A percentile compares a stretch with the other conserved stretches of the same genome.
Evolutionary conservation across 75 land plant species (phyloP).

Genomic region (Cunninghamia lanceolata): DNA sequence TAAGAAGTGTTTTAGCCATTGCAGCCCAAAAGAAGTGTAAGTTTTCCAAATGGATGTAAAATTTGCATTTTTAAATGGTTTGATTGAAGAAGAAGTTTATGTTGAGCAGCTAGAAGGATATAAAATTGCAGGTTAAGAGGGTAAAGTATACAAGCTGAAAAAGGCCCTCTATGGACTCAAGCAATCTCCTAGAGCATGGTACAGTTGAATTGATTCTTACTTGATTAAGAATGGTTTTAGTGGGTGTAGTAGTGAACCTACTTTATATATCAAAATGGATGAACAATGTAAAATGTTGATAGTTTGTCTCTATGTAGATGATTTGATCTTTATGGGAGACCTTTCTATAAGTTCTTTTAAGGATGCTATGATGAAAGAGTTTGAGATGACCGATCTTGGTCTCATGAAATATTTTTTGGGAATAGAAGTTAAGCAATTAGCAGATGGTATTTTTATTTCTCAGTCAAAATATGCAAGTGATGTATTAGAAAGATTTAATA

Average conservation of each 20-base stretch:
- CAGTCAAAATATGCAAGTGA: slow-evolving; percentile 12
- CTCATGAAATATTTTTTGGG: slow-evolving; percentile 18
- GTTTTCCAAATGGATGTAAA: slow-evolving; percentile 23
- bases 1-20: slow-evolving; percentile 8
- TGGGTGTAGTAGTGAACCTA: slow-evolving; percentile 5
- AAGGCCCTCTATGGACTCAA: slow-evolving; percentile 22
- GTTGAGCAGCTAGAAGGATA: slow-evolving; percentile 19
- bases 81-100: slow-evolving; percentile 10
- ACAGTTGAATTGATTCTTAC: slow-evolving; percentile 9
- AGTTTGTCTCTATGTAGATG: slow-evolving; percentile 21
- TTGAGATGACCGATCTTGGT: slow-evolving; percentile 20
- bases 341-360: not conserved
- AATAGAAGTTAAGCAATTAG: slow-evolving; percentile 3
- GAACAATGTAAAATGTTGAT: not conserved
- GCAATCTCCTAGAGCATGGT: slow-evolving; percentile 26
- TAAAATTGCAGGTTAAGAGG: slow-evolving; percentile 8
- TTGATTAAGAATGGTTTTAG: slow-evolving; percentile 9
- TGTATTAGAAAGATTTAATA: slow-evolving; percentile 6
- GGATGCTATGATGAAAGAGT: slow-evolving; percentile 11
- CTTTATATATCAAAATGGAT: slow-evolving; percentile 13
- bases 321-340: slow-evolving; percentile 9
- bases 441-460: slow-evolving; percentile 17
- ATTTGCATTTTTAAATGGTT: slow-evolving; percentile 16
- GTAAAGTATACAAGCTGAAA: slow-evolving; percentile 11
- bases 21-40: slow-evolving; percentile 2